Evolutionary conservation across 306 rosid genomes (phyloP).

Genomic region (Citrullus colocynthis): DNA sequence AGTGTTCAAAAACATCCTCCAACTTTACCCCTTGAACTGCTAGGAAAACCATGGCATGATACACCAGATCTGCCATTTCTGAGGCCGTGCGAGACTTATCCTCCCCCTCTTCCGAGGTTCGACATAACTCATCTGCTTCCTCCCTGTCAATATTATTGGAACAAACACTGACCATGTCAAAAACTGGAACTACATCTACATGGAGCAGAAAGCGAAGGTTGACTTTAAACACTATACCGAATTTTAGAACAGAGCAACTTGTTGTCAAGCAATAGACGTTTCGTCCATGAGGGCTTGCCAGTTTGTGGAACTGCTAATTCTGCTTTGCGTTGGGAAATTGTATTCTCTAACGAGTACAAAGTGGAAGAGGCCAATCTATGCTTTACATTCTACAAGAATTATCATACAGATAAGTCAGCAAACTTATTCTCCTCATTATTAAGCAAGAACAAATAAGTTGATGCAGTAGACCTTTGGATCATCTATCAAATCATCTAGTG

Average conservation of each 20-base stretch:
- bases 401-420: slow-evolving; percentile 5
- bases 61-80: slow-evolving; percentile 77
- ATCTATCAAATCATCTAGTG: slow-evolving; percentile 38
- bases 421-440: background rate
- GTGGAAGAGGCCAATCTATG: slow-evolving; percentile 51
- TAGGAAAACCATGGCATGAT: slow-evolving; percentile 68
- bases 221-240: slow-evolving; percentile 23
- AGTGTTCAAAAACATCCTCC: slow-evolving; percentile 69
- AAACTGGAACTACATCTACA: background rate
- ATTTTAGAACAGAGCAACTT: slow-evolving; percentile 69
- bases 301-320: slow-evolving; percentile 29
- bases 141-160: slow-evolving; percentile 30
- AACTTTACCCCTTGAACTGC: slow-evolving; percentile 52
- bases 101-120: slow-evolving; percentile 61
- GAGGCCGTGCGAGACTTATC: slow-evolving; percentile 54
- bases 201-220: background rate
- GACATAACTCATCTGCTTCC: slow-evolving; percentile 72
- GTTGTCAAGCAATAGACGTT: slow-evolving; percentile 40
- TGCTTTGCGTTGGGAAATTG: slow-evolving; percentile 55
- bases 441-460: background rate
- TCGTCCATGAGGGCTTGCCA: slow-evolving; percentile 75
- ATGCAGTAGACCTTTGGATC: slow-evolving; percentile 38
- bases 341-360: slow-evolving; percentile 51
- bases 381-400: slow-evolving; percentile 34
- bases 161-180: background rate